These are phyloP conservation scores for Cyberlindnera mycetangii DNA, from an alignment of 805 yeast genomes.

Conservation along the genomic window DNA sequence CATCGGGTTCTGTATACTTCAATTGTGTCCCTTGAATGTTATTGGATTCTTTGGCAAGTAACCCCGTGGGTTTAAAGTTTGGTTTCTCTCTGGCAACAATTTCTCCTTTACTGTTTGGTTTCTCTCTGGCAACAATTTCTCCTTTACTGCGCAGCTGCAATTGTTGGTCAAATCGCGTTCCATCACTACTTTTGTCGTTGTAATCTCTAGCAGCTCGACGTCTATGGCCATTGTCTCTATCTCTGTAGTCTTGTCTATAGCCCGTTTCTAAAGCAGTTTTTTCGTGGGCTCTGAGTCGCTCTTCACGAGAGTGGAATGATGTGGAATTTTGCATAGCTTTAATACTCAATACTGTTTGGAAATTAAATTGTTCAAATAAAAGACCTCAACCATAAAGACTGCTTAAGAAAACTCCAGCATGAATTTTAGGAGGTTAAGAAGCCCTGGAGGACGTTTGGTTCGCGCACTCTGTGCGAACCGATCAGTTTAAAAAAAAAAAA, in stretches of 20 bases:
- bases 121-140: too few species aligned
- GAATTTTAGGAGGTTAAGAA: neutral
- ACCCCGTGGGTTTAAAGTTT: constrained; percentile 41
- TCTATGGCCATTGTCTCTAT: neutral
- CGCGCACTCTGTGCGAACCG: constrained; percentile 4
- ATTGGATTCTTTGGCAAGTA: constrained; percentile 39
- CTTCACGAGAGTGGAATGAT: neutral
- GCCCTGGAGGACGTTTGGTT: constrained; percentile 2
- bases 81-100: constrained; percentile 25
- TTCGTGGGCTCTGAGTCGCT: constrained; percentile 1
- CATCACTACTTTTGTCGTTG: neutral
- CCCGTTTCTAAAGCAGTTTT: neutral
- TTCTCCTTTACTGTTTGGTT: too few species aligned
- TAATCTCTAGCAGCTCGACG: neutral
- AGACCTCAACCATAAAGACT: too few species aligned
- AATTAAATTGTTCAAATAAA: too few species aligned
- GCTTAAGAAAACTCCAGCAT: too few species aligned
- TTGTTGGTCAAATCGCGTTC: neutral
- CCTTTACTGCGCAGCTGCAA: neutral
- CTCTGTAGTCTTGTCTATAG: neutral
- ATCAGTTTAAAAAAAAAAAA: too few species aligned
- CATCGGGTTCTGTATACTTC: constrained; percentile 37
- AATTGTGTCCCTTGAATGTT: constrained; percentile 34
- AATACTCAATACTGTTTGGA: too few species aligned
- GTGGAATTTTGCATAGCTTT: neutral